Base-by-base conservation (phyloP, 176 grass and related monocot genomes). In the Poa annua region DNA sequence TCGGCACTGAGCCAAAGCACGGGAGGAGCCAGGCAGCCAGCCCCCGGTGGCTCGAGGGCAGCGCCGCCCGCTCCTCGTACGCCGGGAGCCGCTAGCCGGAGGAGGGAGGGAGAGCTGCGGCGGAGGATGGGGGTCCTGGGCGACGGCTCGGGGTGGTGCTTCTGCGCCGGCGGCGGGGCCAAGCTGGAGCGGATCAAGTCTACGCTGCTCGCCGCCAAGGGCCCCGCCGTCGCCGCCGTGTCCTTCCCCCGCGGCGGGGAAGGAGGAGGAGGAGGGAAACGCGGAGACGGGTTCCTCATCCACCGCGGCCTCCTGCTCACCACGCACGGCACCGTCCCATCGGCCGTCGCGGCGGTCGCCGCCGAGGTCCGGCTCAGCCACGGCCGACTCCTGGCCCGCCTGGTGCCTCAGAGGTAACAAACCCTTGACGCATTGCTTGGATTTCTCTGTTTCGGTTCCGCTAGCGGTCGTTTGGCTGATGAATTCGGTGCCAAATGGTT, bases 231-330 rank as follows among this genome's bases (percentile, higher is more conserved):
- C 66, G 96, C 89, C 15, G 56, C 87, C 44, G 83, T 98, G 20
- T 93, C 81, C 53, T 84, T 86, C 74, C 73, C 84, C 10, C 7
- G 39, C n/a, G 75, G 21, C 10, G 67, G 64, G 8, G 63, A 75
- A 1, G 87, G 68, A 6, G 39, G 80, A 1, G 76, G 78, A 14
- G 84, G 89, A 16, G 86, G 92, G 0, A 80, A 81, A 74, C 49
- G 84, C 8, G 92, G 92, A 52, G 89, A 89, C 11, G 96, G 96
- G 35, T 88, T 98, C 85, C 84, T 98, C 71, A 90, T 98, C 66
- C 92, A 98, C 76, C 90, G 90, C 19, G 86, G 77, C 71, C 91
- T 98, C 54, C 80, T 98, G 52, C 87, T 98, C 83, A 98, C 92
- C 32, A 93, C 92, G 8, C 96, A 98, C 77, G 86, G 90, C 33